Conservation (phyloP, 352 stramenopile species). For the Pythium diclinum region DNA sequence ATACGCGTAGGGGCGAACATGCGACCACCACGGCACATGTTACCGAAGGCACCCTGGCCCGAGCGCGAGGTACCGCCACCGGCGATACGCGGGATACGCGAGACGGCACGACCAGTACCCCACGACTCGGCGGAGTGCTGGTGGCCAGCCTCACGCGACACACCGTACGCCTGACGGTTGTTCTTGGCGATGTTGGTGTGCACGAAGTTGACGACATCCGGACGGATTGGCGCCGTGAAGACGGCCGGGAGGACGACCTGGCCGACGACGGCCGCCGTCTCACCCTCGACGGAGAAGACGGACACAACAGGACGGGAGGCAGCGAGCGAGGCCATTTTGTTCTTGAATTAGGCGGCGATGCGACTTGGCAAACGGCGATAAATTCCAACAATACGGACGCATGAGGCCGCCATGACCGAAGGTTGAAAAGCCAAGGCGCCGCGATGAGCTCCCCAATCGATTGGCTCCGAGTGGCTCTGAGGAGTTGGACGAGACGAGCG, state of each 20-base stretch:
- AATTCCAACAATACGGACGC: slow-evolving; percentile 50
- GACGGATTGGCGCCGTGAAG: slow-evolving; percentile 97
- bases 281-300: slow-evolving; percentile 89
- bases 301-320: slow-evolving; percentile 94
- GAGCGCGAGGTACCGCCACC: slow-evolving; percentile 96
- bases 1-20: slow-evolving; percentile 99
- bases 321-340: slow-evolving; percentile 79
- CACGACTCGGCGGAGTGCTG: slow-evolving; percentile 97
- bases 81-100: slow-evolving; percentile 98
- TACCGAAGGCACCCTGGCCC: slow-evolving; percentile 98
- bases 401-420: background rate
- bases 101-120: slow-evolving; percentile 98
- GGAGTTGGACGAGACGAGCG: background rate
- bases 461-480: slow-evolving; percentile 22
- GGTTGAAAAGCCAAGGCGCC: background rate
- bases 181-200: slow-evolving; percentile 99
- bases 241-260: slow-evolving; percentile 93
- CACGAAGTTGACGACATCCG: slow-evolving; percentile 99
- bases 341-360: slow-evolving; percentile 37
- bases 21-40: slow-evolving; percentile 97
- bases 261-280: slow-evolving; percentile 76
- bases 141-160: slow-evolving; percentile 95
- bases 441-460: slow-evolving; percentile 16
- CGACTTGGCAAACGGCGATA: slow-evolving; percentile 53
- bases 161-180: slow-evolving; percentile 97